phyloP scores from a whole-genome alignment of 1,139 yeast species.

The Suhomyces wounanorum region DNA sequence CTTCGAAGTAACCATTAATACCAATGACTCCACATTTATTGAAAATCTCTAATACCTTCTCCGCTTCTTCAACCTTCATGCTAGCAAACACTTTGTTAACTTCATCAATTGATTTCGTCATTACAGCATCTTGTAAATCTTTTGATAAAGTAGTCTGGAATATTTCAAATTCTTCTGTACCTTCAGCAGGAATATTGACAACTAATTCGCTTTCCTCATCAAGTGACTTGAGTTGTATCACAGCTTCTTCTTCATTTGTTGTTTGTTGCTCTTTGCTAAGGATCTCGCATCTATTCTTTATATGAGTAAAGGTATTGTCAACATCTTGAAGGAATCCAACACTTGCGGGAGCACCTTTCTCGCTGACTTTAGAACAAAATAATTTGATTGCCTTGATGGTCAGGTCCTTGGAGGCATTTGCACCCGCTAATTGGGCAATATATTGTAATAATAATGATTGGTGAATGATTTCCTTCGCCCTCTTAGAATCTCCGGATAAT shows the following conservation, averaged over 20 bases:
- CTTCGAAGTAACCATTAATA: slow-evolving; percentile 45
- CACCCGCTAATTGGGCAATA: slow-evolving; percentile 61
- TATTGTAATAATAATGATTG: slow-evolving; percentile 84
- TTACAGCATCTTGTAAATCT: slow-evolving; percentile 75
- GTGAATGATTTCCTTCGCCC: slow-evolving; percentile 66
- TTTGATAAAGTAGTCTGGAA: slow-evolving; percentile 58
- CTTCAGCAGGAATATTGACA: slow-evolving; percentile 68
- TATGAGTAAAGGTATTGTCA: slow-evolving; percentile 68
- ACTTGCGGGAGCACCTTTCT: slow-evolving; percentile 57
- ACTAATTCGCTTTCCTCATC: slow-evolving; percentile 80
- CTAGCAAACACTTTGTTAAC: slow-evolving; percentile 82
- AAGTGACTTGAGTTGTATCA: slow-evolving; percentile 83
- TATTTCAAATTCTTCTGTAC: slow-evolving; percentile 51
- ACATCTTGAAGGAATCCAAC: slow-evolving; percentile 74
- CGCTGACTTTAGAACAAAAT: slow-evolving; percentile 67
- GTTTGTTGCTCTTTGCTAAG: slow-evolving; percentile 47
- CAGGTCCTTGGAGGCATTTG: slow-evolving; percentile 32
- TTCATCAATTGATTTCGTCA: slow-evolving; percentile 68
- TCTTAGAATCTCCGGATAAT: slow-evolving; percentile 55
- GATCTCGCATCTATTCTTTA: slow-evolving; percentile 70
- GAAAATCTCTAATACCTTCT: slow-evolving; percentile 67
- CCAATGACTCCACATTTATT: slow-evolving; percentile 85
- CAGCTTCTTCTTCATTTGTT: slow-evolving; percentile 61
- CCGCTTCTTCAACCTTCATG: slow-evolving; percentile 81
- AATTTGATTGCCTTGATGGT: slow-evolving; percentile 59